Percentiles rank a stretch among this genome's conserved stretches.
Evolutionary conservation across 2,329 filamentous ascomycete genomes (phyloP).

Genomic region (Penicillium sp.): DNA sequence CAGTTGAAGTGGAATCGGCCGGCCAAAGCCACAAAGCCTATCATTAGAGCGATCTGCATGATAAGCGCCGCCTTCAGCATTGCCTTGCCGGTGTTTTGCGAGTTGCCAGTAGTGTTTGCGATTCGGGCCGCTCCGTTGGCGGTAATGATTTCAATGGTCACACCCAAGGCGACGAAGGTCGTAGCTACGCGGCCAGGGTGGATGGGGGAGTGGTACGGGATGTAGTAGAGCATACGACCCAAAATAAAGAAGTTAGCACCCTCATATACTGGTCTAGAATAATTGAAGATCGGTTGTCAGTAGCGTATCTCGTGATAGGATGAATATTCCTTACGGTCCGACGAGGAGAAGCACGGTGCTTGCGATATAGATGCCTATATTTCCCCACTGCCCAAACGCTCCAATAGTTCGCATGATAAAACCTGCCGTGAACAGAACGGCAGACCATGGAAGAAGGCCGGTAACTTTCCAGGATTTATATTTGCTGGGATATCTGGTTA

Average conservation of each 20-base stretch:
- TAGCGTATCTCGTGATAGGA: neutral
- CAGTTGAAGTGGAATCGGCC: too few relatives aligned
- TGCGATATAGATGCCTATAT: conserved; percentile 40
- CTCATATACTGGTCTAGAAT: conserved; percentile 42
- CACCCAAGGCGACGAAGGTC: too few relatives aligned
- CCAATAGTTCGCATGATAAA: conserved; percentile 40
- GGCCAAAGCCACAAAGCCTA: too few relatives aligned
- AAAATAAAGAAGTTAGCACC: conserved; percentile 55
- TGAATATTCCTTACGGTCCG: conserved; percentile 35
- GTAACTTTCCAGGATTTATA: conserved; percentile 45
- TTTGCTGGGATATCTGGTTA: conserved; percentile 29
- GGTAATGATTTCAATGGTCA: too few relatives aligned
- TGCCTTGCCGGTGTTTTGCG: too few relatives aligned
- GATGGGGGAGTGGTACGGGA: too few relatives aligned
- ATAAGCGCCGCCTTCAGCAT: too few relatives aligned
- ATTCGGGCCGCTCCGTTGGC: too few relatives aligned
- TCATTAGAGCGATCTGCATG: too few relatives aligned
- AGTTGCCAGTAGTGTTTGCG: too few relatives aligned
- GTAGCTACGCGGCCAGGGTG: too few relatives aligned
- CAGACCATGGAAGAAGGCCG: conserved; percentile 44
- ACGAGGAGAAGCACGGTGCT: conserved; percentile 34
- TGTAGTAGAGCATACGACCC: conserved; percentile 39
- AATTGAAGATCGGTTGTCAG: neutral
- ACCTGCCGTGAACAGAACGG: conserved; percentile 41
- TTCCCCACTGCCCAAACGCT: conserved; percentile 38